Evolutionary conservation across 371 early-diverging fungal genomes (phyloP), one percentile per base, ranked within the genome.

Genomic region (Nematocida sp.): DNA sequence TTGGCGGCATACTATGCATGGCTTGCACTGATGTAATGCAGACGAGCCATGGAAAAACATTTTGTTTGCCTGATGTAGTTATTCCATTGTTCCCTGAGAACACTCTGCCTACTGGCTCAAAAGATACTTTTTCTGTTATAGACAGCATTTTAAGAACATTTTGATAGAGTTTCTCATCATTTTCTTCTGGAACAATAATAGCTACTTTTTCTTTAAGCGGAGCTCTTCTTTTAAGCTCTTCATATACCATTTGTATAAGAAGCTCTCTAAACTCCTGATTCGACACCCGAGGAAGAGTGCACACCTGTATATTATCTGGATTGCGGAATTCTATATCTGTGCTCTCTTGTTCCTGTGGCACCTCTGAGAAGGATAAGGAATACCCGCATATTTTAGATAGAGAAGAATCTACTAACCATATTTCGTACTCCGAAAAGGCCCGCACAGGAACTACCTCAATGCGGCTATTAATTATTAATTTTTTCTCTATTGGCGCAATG

Each of bases 341-440:
- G 7, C 5, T 65, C 57, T 39, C 18, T 20, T 3, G 30, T 47
- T 66, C 48, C 42, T 51, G 32, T 40, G 16, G 11, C 48, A 4
- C 56, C 35, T 20, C 35, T 18, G 23, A 7, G 5, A 28, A 11
- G 5, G 4, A 5, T 11, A 56, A 13, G 35, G 28, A 11, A 23
- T 55, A 67, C 20, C 67, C 67, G 13, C 47, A 13, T 54, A 67
- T 67, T 30, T 67, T 2, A 9, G 16, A 13, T 9, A 56, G 55
- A 3, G 55, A 33, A 16, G 32, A 33, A 28, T 67, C 67, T 33
- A 67, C 67, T 26, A 67, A 7, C 67, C 67, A 67, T 16, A 67
- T 9, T 32, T 67, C 67, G 35, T 56, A 5, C 7, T 55, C 57
- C 3, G 56, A 45, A 20, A 38, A 67, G 18, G 5, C 20, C 35